These are phyloP conservation scores for Solanum hybrid DNA, from an alignment of 305 asterid species.

Conservation along the genomic window DNA sequence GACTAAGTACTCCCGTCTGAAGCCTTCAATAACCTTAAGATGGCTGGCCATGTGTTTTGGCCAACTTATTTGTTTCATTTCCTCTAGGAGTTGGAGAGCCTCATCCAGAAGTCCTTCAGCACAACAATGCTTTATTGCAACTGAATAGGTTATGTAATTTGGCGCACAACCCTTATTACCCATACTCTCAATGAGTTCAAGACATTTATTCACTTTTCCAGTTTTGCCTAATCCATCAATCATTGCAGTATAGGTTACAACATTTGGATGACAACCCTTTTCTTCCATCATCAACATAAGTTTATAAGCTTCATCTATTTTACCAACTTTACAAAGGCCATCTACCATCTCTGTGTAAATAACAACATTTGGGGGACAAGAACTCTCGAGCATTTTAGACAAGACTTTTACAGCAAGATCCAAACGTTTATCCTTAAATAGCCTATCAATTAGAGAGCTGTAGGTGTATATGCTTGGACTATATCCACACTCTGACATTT, in stretches of 20 bases:
- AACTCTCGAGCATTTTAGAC: slow-evolving; percentile 75
- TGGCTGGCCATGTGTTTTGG: slow-evolving; percentile 56
- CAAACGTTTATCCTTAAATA: slow-evolving; percentile 78
- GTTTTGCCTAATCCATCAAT: slow-evolving; percentile 79
- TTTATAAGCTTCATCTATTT: slow-evolving; percentile 76
- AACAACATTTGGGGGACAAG: slow-evolving; percentile 78
- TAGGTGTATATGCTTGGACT: slow-evolving; percentile 63
- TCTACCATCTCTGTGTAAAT: slow-evolving; percentile 82
- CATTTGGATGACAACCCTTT: slow-evolving; percentile 85
- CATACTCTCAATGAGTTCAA: slow-evolving; percentile 57
- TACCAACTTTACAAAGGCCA: slow-evolving; percentile 89
- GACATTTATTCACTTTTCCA: slow-evolving; percentile 62
- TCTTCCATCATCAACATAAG: slow-evolving; percentile 94
- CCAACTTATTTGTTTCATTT: slow-evolving; percentile 87
- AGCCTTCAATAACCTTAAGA: slow-evolving; percentile 72
- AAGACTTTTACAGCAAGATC: slow-evolving; percentile 81
- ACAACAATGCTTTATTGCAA: slow-evolving; percentile 65
- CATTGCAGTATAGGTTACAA: slow-evolving; percentile 93
- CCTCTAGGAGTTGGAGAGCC: slow-evolving; percentile 74
- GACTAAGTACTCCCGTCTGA: slow-evolving; percentile 53
- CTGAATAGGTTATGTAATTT: slow-evolving; percentile 67
- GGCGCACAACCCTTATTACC: slow-evolving; percentile 67
- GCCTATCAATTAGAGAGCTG: slow-evolving; percentile 68
- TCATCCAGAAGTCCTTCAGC: slow-evolving; percentile 54
- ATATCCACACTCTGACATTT: slow-evolving; percentile 69